phyloP scores from a whole-genome alignment of 2,329 filamentous ascomycete genomes.

The Alternaria sp. region DNA sequence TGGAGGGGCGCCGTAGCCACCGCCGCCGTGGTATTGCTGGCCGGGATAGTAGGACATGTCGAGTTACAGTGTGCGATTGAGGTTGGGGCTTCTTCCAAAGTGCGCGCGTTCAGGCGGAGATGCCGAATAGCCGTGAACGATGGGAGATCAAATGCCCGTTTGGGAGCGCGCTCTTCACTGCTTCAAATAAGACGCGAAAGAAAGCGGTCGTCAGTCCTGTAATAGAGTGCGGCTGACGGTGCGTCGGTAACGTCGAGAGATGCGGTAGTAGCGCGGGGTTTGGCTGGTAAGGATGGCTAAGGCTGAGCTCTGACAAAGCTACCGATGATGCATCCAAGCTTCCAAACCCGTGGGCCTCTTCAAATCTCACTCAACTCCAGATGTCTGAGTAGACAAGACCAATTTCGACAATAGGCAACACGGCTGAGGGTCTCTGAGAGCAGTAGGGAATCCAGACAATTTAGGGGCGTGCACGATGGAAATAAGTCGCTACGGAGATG shows the following conservation, averaged over 20 bases:
- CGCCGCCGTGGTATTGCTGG: conserved; percentile 54
- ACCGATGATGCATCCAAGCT: conserved; percentile 1
- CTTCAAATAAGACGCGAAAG: conserved; percentile 11
- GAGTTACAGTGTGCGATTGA: conserved; percentile 13
- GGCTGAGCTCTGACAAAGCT: conserved; percentile 18
- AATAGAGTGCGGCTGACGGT: conserved; percentile 26
- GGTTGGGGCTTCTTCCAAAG: conserved; percentile 13
- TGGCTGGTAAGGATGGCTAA: conserved; percentile 22
- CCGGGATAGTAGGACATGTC: conserved; percentile 55
- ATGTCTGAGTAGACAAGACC: not conserved
- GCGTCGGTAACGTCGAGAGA: conserved; percentile 14
- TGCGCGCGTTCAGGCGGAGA: conserved; percentile 16
- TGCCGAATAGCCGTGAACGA: conserved; percentile 27
- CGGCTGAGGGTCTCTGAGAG: not conserved
- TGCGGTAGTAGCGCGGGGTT: conserved; percentile 24
- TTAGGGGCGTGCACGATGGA: conserved; percentile 11
- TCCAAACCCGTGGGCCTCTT: conserved; percentile 5
- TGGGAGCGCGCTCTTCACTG: conserved; percentile 7
- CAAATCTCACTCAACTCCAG: not conserved
- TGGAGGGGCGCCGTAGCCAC: conserved; percentile 52
- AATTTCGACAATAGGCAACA: not conserved
- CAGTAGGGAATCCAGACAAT: conserved; percentile 2
- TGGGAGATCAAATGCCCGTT: conserved; percentile 11
- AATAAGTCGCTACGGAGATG: conserved; percentile 6
- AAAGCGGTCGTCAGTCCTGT: conserved; percentile 11